A percentile compares a stretch with the other conserved stretches of the same genome.
phyloP scores from a whole-genome alignment of 352 stramenopile genomes.

The Blastocystis sp. region DNA sequence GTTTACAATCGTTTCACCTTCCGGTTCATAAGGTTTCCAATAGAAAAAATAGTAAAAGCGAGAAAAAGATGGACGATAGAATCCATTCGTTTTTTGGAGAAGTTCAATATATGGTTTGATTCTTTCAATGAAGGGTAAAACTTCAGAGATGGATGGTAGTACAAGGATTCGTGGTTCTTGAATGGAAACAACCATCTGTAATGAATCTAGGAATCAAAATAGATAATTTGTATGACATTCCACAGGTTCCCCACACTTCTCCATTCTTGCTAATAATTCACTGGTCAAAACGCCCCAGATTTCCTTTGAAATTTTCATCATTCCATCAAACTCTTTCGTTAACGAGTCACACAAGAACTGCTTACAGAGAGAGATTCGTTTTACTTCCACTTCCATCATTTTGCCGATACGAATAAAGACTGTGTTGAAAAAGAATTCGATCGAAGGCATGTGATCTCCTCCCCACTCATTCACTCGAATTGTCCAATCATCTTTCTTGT shows the following conservation, averaged over 20 bases:
- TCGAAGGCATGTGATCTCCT: not conserved
- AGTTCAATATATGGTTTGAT: not conserved
- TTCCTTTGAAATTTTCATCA: not conserved
- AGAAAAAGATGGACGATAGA: not conserved
- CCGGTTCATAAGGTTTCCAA: not conserved
- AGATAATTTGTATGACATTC: not conserved
- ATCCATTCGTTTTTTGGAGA: not conserved
- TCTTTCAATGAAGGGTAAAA: not conserved
- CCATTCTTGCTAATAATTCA: not conserved
- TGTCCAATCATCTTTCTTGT: not conserved
- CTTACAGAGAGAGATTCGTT: not conserved
- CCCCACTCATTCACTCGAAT: not conserved
- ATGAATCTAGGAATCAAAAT: not conserved
- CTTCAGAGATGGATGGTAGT: not conserved
- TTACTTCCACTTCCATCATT: not conserved
- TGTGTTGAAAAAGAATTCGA: slow-evolving; percentile 4
- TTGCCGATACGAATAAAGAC: not conserved
- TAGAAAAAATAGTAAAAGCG: slow-evolving; percentile 15
- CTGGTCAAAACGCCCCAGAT: not conserved
- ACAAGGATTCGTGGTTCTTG: not conserved
- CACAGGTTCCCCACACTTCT: not conserved
- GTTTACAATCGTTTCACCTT: not conserved
- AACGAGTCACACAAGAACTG: not conserved
- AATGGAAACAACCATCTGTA: not conserved
- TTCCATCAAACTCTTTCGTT: not conserved